phyloP scores from a whole-genome alignment of 2,329 filamentous ascomycete species.

The Xylaria sp. region DNA sequence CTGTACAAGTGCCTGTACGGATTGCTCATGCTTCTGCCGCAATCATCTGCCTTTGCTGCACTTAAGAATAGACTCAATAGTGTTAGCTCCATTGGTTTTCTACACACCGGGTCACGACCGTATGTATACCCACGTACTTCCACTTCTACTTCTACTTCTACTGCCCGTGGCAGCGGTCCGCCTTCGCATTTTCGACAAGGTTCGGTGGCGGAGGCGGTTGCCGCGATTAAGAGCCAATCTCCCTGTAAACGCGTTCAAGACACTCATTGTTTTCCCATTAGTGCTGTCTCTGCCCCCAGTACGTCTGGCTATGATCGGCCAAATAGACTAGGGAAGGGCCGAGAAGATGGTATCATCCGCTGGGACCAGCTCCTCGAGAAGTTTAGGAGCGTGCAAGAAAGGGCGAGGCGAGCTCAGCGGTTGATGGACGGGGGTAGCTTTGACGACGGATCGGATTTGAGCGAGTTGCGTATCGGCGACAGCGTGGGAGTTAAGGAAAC shows the following conservation, averaged over 20 bases:
- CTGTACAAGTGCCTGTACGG: constrained; percentile 98
- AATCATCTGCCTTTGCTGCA: constrained; percentile 96
- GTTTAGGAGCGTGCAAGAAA: constrained; percentile 91
- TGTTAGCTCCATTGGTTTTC: constrained; percentile 94
- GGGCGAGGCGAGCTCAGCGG: constrained; percentile 77
- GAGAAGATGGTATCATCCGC: constrained; percentile 85
- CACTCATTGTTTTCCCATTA: constrained; percentile 53
- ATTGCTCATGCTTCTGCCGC: constrained; percentile 95
- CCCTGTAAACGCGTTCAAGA: constrained; percentile 51
- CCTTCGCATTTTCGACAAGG: constrained; percentile 50
- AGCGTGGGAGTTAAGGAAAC: constrained; percentile 54
- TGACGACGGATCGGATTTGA: constrained; percentile 60
- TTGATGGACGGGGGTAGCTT: constrained; percentile 63
- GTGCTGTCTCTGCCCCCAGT: constrained; percentile 60
- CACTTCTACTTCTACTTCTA: constrained; percentile 25
- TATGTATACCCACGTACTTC: constrained; percentile 62
- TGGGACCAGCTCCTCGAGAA: constrained; percentile 96
- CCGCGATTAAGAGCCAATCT: constrained; percentile 44
- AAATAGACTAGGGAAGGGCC: constrained; percentile 77
- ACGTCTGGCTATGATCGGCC: constrained; percentile 74
- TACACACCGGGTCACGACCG: constrained; percentile 84
- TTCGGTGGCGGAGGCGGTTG: constrained; percentile 50
- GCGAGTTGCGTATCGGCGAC: constrained; percentile 57
- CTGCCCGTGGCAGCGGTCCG: constrained; percentile 37
- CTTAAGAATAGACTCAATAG: constrained; percentile 97